A percentile compares a stretch with the other conserved stretches of the same genome.
Evolutionary conservation across 2,329 filamentous ascomycete species (phyloP).

Genomic region (Xylaria polymorpha): DNA sequence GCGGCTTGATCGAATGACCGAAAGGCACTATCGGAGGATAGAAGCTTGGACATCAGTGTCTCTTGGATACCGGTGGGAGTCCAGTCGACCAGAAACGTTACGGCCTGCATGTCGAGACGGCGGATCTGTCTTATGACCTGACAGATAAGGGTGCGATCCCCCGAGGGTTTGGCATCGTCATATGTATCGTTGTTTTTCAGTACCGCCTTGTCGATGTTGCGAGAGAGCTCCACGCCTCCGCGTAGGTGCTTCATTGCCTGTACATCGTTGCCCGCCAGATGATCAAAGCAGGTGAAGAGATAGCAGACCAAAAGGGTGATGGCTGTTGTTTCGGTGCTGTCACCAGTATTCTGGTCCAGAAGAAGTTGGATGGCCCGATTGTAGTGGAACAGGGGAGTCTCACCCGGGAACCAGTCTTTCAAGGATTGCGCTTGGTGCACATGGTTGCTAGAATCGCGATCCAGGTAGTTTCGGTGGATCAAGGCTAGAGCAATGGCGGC

Average conservation of each 20-base stretch:
- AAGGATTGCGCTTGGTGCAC: conserved; percentile 16
- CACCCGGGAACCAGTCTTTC: conserved; percentile 34
- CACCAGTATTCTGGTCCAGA: conserved; percentile 42
- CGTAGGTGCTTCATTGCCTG: conserved; percentile 53
- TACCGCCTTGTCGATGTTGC: conserved; percentile 39
- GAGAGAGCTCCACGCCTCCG: conserved; percentile 50
- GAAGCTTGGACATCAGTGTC: conserved; percentile 34
- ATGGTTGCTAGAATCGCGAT: conserved; percentile 34
- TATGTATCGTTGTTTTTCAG: conserved; percentile 27
- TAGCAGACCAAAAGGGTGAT: conserved; percentile 54
- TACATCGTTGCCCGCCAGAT: conserved; percentile 51
- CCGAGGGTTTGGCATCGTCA: conserved; percentile 37
- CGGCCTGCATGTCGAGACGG: conserved; percentile 54
- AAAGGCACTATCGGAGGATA: conserved; percentile 40
- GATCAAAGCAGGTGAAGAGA: conserved; percentile 55
- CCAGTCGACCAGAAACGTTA: conserved; percentile 51
- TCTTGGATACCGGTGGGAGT: conserved; percentile 48
- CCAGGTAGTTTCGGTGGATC: conserved; percentile 46
- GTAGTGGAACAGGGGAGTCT: conserved; percentile 46
- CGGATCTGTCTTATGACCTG: conserved; percentile 52
- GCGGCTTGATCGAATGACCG: conserved; percentile 50
- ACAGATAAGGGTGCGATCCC: conserved; percentile 41
- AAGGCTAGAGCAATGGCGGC: conserved; percentile 50
- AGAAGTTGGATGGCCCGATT: conserved; percentile 49
- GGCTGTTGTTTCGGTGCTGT: conserved; percentile 45